Evolutionary conservation across 140 eudicot genomes (phyloP).

Genomic region (Bidens hawaiensis): DNA sequence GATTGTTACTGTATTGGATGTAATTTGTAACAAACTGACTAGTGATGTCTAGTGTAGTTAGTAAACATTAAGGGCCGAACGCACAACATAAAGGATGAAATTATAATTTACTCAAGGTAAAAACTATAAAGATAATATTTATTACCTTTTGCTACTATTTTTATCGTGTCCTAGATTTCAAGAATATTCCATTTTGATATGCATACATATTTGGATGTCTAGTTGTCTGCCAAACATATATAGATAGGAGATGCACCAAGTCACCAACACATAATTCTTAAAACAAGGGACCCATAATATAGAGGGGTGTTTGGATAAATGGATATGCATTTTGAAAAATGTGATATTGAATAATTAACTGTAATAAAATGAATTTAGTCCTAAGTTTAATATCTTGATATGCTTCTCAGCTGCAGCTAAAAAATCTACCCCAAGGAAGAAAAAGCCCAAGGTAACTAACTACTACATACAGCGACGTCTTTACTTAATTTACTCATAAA

Average conservation of each 20-base stretch:
- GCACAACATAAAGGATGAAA: too few relatives aligned
- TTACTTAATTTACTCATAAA: not conserved
- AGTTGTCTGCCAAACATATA: not conserved
- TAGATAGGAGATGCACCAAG: not conserved
- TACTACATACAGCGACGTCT: not conserved
- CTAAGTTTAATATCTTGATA: conserved; percentile 1
- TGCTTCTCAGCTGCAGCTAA: conserved; percentile 28
- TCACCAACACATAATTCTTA: not conserved
- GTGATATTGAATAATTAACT: not conserved
- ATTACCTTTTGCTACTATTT: not conserved
- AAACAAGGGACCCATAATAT: not conserved
- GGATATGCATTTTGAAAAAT: not conserved
- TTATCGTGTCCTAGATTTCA: not conserved
- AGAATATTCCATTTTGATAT: not conserved
- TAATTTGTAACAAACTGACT: too few relatives aligned
- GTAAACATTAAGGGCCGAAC: too few relatives aligned
- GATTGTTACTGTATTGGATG: too few relatives aligned
- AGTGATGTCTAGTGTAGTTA: too few relatives aligned
- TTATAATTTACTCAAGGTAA: too few relatives aligned
- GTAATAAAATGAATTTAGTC: not conserved
- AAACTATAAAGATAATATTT: not conserved
- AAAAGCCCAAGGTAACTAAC: conserved; percentile 43
- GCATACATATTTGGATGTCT: not conserved
- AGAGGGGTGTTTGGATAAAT: not conserved
- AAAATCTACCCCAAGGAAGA: conserved; percentile 42